Evolutionary conservation across 495 filamentous ascomycete species (phyloP).

Genomic region (Endocarpon pusillum): DNA sequence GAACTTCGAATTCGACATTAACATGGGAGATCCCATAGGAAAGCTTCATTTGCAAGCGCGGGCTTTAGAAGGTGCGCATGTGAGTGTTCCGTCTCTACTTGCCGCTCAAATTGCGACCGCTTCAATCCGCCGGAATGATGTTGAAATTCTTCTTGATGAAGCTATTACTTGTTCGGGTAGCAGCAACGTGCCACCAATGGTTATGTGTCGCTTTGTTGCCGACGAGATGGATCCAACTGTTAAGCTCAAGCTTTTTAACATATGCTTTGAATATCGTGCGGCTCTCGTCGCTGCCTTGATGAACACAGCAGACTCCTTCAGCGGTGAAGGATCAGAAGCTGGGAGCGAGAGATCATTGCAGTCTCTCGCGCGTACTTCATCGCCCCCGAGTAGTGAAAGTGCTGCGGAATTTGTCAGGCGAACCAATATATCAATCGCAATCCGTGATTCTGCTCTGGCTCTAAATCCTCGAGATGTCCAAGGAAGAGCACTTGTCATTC

Average conservation of each 20-base stretch:
- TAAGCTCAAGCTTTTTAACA: conserved; percentile 67
- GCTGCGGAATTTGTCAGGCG: conserved; percentile 21
- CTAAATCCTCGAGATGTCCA: conserved; percentile 64
- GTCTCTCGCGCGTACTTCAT: not conserved
- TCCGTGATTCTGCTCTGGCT: conserved; percentile 67
- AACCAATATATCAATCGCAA: conserved; percentile 51
- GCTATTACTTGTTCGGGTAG: conserved; percentile 20
- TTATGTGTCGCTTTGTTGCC: conserved; percentile 73
- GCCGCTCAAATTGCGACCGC: conserved; percentile 53
- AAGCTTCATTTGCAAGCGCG: conserved; percentile 35
- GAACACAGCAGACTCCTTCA: conserved; percentile 19
- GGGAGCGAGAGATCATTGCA: no score
- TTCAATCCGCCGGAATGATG: conserved; percentile 39
- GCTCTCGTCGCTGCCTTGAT: conserved; percentile 67
- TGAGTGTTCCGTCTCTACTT: conserved; percentile 64
- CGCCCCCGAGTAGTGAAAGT: not conserved
- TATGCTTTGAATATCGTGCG: conserved; percentile 72
- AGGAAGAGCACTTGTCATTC: conserved; percentile 57
- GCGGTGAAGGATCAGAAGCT: no score
- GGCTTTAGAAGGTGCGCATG: conserved; percentile 60
- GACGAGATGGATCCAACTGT: conserved; percentile 87
- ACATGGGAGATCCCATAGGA: conserved; percentile 49
- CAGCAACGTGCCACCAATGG: conserved; percentile 33
- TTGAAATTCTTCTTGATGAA: conserved; percentile 51
- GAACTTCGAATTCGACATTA: conserved; percentile 37